Base-by-base conservation (phyloP, 179 eudicot species). In the Amaranthus tricolor region DNA sequence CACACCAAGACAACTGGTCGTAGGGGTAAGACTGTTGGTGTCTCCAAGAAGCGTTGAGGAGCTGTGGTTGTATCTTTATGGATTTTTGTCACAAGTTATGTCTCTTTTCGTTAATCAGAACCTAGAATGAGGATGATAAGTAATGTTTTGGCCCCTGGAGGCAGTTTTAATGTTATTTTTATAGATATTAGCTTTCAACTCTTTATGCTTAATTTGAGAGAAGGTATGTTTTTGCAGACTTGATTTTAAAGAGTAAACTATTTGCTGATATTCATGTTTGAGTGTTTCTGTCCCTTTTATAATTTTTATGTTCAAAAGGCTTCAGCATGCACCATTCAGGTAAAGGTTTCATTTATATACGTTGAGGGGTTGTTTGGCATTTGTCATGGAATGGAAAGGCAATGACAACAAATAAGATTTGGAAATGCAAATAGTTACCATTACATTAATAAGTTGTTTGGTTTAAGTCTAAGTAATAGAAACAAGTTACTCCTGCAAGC, bases 1-100 rank as follows among this genome's bases (percentile, higher is more conserved):
- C 84, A 81, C 75, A 81, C 84, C 78, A 81, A 81, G 72, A 81
- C 84, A 43, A 81, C 84, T 57, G 84, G 84, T 20, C 84, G 84
- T 24, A 81, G 84, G 72, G 84, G 84, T 47, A 81, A 81, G 80
- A 81, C 84, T 51, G 84, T 81, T 72, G 84, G 84, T 73, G 84
- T 81, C 63, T 81, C 84, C 5, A 81, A 81, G 81, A 81, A 81
- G 84, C 84, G 84, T 77, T 81, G 16, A 81, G 43, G 72, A 62
- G 44, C 50, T 80, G 50, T 49, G 5, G 19, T 19, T 76, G 17
- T 64, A 47, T 21, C 66, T n/a, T 68, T 55, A 15, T 74, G 78
- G 63, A 55, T 13, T 24, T 54, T 45, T 4, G 21, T 62, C 17
- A 48, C 66, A 58, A 58, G 55, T 52, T 61, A 60, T 70, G 70